Evolutionary conservation across 2,329 filamentous ascomycete genomes (phyloP).

Genomic region (Ilyonectria robusta): DNA sequence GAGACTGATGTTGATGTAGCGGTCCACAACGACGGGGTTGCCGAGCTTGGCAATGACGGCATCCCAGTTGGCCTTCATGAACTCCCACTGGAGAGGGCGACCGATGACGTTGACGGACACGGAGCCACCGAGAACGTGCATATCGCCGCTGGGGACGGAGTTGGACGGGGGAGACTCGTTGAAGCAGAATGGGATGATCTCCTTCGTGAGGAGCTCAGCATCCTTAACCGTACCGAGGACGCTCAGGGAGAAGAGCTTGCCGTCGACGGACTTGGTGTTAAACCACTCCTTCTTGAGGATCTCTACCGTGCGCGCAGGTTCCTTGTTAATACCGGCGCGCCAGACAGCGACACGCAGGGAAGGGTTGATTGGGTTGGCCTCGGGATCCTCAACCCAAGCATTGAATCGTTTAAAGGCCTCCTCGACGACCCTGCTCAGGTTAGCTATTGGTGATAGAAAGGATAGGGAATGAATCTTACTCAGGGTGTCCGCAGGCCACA

Average conservation of each 20-base stretch:
- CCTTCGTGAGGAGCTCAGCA: conserved; percentile 74
- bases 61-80: conserved; percentile 87
- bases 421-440: conserved; percentile 68
- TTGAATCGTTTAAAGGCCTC: conserved; percentile 87
- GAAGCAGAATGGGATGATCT: conserved; percentile 83
- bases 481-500: conserved; percentile 81
- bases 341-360: conserved; percentile 87
- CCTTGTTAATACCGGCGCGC: conserved; percentile 79
- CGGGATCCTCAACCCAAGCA: conserved; percentile 79
- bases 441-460: conserved; percentile 35
- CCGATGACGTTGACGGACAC: conserved; percentile 81
- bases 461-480: conserved; percentile 62
- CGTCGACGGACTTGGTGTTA: conserved; percentile 87
- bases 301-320: conserved; percentile 78
- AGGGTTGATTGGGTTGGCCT: conserved; percentile 80
- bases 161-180: conserved; percentile 70
- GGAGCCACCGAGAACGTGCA: conserved; percentile 84
- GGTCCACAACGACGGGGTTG: conserved; percentile 91
- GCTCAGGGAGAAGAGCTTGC: conserved; percentile 86
- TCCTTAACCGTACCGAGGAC: conserved; percentile 83
- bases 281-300: conserved; percentile 89
- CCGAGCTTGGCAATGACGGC: conserved; percentile 78
- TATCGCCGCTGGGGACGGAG: conserved; percentile 86
- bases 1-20: conserved; percentile 85
- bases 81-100: conserved; percentile 85